These are phyloP conservation scores for Aspergillus sp. DNA, from an alignment of 2,329 filamentous ascomycete genomes.

Conservation along the genomic window DNA sequence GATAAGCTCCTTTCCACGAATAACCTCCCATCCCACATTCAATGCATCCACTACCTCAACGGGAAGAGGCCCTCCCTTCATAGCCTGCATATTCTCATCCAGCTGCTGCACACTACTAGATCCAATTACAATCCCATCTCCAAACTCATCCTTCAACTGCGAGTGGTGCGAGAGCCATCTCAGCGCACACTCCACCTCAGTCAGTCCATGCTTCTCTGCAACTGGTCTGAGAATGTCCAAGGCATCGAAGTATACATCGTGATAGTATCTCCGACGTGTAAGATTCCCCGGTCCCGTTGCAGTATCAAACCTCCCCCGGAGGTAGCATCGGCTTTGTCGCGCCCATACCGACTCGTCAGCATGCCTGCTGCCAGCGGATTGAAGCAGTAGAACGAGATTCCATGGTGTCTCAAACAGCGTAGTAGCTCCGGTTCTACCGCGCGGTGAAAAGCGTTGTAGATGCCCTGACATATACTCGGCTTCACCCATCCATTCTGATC, in stretches of 20 bases:
- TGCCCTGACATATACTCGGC: constrained; percentile 31
- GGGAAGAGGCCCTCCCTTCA: no score
- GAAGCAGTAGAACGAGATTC: not conserved
- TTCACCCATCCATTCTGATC: constrained; percentile 21
- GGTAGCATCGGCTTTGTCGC: not conserved
- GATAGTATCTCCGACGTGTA: not conserved
- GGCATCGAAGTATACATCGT: not conserved
- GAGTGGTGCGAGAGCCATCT: no score
- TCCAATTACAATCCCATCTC: no score
- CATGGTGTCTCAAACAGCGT: not conserved
- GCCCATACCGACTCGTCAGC: not conserved
- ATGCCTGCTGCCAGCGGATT: not conserved
- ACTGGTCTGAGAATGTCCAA: not conserved
- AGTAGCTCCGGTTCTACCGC: not conserved
- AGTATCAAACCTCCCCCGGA: not conserved
- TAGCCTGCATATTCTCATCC: no score
- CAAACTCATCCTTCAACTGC: no score
- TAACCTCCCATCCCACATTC: no score
- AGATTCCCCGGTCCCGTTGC: not conserved
- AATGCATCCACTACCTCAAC: no score
- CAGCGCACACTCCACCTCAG: no score
- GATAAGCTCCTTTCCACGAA: no score
- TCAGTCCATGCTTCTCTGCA: no score
- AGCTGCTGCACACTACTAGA: no score
- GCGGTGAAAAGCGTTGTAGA: constrained; percentile 19